phyloP scores from a whole-genome alignment of 768 basidiomycete genomes.

The Psilocybe cyanescens region DNA sequence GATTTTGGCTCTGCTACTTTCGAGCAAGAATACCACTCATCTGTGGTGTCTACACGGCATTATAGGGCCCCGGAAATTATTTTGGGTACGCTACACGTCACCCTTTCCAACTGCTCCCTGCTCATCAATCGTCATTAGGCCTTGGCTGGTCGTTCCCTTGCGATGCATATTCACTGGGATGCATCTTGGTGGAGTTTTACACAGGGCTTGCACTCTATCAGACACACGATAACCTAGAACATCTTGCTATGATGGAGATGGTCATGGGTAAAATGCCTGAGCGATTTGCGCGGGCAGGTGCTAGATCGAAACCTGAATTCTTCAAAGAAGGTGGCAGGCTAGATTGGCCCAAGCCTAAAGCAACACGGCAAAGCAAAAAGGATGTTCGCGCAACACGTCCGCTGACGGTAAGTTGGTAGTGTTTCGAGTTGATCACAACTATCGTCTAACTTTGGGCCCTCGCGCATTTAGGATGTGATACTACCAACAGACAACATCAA shows the following conservation, averaged over 20 bases:
- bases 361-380: constrained; percentile 89
- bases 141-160: constrained; percentile 98
- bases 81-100: constrained; percentile 62
- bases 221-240: constrained; percentile 98
- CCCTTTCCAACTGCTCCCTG: constrained; percentile 1
- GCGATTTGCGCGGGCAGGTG: constrained; percentile 75
- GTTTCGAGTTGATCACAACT: constrained; percentile 8
- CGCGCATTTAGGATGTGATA: constrained; percentile 73
- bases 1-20: constrained; percentile 99
- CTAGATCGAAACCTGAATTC: constrained; percentile 87
- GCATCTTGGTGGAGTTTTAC: constrained; percentile 98
- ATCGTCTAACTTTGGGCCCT: constrained; percentile 7
- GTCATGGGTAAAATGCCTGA: constrained; percentile 99
- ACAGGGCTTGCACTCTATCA: constrained; percentile 99
- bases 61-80: constrained; percentile 99
- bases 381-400: constrained; percentile 87
- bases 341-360: constrained; percentile 91
- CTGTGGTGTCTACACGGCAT: constrained; percentile 96
- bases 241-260: constrained; percentile 99
- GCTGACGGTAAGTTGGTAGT: constrained; percentile 59
- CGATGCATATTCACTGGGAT: constrained; percentile 97
- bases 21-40: constrained; percentile 97
- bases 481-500: constrained; percentile 75
- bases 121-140: constrained; percentile 51
- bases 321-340: constrained; percentile 87